Evolutionary conservation across 495 filamentous ascomycete species (phyloP).

Genomic region (Penicillium tannophilum): DNA sequence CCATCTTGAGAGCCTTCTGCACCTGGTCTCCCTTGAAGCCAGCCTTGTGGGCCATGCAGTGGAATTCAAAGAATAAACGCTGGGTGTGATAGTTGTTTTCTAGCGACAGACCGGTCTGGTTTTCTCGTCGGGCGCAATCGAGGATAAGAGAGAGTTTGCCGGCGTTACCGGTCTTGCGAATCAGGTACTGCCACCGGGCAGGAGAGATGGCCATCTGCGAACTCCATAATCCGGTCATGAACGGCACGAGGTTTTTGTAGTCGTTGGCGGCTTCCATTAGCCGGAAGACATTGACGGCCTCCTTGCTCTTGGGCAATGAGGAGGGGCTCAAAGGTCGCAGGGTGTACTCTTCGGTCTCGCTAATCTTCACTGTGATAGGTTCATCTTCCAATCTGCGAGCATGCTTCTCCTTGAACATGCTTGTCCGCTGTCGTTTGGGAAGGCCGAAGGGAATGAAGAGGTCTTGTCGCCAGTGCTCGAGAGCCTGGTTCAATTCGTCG

Average conservation of each 20-base stretch:
- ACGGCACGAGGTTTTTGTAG: constrained; percentile 58
- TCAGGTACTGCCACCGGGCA: constrained; percentile 38
- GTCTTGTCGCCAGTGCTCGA: constrained; percentile 59
- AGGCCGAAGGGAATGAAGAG: constrained; percentile 68
- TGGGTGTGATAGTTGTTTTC: constrained; percentile 39
- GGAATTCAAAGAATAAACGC: constrained; percentile 53
- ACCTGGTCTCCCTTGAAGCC: constrained; percentile 43
- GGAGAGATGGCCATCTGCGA: constrained; percentile 37
- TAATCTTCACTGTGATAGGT: constrained; percentile 61
- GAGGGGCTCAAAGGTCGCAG: constrained; percentile 52
- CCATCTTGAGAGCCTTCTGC: constrained; percentile 42
- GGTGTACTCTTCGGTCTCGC: constrained; percentile 55
- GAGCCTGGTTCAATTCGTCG: constrained; percentile 51
- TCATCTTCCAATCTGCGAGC: constrained; percentile 55
- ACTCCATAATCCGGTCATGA: constrained; percentile 59
- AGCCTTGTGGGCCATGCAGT: constrained; percentile 45
- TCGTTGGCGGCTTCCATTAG: constrained; percentile 59
- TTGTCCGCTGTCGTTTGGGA: constrained; percentile 51
- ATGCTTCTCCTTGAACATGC: constrained; percentile 55
- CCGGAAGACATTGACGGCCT: constrained; percentile 31
- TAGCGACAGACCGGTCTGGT: constrained; percentile 54
- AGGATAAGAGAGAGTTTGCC: constrained; percentile 51
- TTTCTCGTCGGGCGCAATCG: constrained; percentile 50
- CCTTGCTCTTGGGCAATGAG: constrained; percentile 37
- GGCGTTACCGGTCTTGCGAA: constrained; percentile 40